phyloP scores from a whole-genome alignment of 2,329 filamentous ascomycete species.

The Botrytis paeoniae region DNA sequence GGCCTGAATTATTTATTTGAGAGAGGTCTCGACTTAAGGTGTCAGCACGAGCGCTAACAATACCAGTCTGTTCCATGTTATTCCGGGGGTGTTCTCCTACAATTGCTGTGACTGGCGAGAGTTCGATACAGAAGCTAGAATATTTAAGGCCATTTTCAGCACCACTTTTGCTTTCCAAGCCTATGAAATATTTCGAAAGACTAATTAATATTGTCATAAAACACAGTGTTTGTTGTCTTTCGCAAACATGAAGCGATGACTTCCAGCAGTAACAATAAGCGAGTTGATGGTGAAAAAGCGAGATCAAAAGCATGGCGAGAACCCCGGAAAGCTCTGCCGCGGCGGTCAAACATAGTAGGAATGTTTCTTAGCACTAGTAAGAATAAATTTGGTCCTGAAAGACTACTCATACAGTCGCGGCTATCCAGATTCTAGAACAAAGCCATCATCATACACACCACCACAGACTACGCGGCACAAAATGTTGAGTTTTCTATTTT shows the following conservation, averaged over 20 bases:
- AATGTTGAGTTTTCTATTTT: background rate
- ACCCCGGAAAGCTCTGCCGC: background rate
- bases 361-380: background rate
- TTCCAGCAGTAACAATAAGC: background rate
- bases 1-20: background rate
- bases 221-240: background rate
- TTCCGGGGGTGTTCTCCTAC: background rate
- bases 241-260: background rate
- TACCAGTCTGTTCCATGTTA: background rate
- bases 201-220: background rate
- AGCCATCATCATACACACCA: background rate
- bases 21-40: background rate
- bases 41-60: background rate
- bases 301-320: background rate
- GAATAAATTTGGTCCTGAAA: fast-evolving
- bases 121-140: background rate
- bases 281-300: background rate
- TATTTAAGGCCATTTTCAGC: background rate
- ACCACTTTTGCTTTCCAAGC: background rate
- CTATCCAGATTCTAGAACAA: background rate
- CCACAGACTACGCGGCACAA: background rate
- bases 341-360: background rate
- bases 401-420: background rate
- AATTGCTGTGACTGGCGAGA: background rate
- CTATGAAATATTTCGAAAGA: background rate